Conservation (phyloP, 768 basidiomycete genomes). For the Trametes cinnabarina region DNA sequence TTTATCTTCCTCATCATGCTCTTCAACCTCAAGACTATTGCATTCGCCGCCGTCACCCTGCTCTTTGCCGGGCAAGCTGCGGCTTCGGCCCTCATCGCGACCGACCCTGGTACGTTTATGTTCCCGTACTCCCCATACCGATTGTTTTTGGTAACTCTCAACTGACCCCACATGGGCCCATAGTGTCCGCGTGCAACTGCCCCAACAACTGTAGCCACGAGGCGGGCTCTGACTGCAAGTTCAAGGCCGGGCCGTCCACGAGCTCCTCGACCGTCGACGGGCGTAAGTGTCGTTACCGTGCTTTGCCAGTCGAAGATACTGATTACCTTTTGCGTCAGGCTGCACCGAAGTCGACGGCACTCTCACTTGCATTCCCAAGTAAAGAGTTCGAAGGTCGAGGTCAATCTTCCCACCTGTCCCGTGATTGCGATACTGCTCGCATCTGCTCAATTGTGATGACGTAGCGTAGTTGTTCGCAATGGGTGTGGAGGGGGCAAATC, state of each 20-base stretch:
- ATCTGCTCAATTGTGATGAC: too few relatives aligned
- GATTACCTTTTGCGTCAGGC: background rate
- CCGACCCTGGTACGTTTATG: background rate
- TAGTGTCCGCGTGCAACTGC: background rate
- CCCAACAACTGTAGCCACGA: slow-evolving; percentile 1
- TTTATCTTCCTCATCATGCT: background rate
- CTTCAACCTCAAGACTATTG: background rate
- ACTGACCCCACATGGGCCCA: background rate
- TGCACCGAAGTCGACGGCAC: too few relatives aligned
- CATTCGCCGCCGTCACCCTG: background rate
- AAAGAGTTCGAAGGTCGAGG: too few relatives aligned
- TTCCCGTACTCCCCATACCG: background rate
- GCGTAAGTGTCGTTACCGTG: background rate
- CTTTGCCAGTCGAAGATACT: background rate
- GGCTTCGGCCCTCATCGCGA: background rate
- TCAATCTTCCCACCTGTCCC: too few relatives aligned
- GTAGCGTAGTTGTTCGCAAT: too few relatives aligned
- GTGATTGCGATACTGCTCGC: too few relatives aligned
- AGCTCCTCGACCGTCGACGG: background rate
- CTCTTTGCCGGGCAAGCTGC: background rate
- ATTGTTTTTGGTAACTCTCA: background rate
- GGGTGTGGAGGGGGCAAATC: too few relatives aligned
- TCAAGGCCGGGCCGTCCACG: background rate
- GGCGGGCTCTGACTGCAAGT: background rate
- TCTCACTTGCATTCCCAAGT: too few relatives aligned